Evolutionary conservation across 2,329 filamentous ascomycete genomes (phyloP).

Genomic region (Fusarium sp.): DNA sequence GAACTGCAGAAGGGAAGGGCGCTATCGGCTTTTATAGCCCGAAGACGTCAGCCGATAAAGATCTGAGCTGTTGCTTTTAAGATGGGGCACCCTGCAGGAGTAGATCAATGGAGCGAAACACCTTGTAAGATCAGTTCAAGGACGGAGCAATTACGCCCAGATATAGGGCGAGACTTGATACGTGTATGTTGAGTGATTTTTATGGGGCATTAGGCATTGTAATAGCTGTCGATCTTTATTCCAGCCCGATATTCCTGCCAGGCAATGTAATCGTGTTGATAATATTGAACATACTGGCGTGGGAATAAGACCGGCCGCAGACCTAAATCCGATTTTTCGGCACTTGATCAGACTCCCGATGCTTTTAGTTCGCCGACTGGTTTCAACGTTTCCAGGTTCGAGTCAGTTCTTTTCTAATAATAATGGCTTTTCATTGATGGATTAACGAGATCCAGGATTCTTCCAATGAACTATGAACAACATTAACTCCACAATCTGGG

Average conservation of each 20-base stretch:
- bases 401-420: background rate
- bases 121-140: background rate
- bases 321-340: background rate
- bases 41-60: background rate
- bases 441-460: background rate
- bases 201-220: background rate
- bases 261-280: background rate
- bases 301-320: background rate
- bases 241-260: background rate
- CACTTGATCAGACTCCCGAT: constrained; percentile 12
- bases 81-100: background rate
- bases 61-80: background rate
- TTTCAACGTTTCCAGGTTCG: background rate
- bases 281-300: background rate
- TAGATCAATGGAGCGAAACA: background rate
- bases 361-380: background rate
- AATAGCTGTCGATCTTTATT: background rate
- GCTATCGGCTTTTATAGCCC: background rate
- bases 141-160: background rate
- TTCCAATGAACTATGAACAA: background rate
- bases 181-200: background rate
- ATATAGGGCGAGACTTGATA: background rate
- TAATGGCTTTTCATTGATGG: background rate
- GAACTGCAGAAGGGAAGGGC: background rate
- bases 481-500: background rate